Evolutionary conservation across 208 protist genomes (phyloP).

Genomic region (Novymonas esmeraldas): DNA sequence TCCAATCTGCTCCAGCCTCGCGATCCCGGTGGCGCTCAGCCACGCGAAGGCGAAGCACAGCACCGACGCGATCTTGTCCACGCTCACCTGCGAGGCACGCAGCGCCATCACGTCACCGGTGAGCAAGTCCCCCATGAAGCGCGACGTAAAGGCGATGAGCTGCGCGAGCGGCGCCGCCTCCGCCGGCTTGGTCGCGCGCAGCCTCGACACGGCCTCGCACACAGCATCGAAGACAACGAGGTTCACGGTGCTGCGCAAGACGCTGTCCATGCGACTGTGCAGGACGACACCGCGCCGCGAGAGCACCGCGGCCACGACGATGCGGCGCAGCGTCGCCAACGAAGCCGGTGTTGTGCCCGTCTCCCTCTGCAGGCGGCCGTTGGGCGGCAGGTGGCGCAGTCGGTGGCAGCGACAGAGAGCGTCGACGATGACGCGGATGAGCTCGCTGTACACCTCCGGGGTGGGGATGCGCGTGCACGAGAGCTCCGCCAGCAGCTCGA

Average conservation of each 20-base stretch:
- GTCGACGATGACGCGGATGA: slow-evolving; percentile 66
- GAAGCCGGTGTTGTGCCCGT: slow-evolving; percentile 13
- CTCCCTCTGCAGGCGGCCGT: slow-evolving; percentile 64
- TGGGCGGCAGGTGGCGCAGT: slow-evolving; percentile 81
- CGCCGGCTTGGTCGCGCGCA: slow-evolving; percentile 52
- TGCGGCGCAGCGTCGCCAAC: slow-evolving; percentile 42
- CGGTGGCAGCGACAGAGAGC: slow-evolving; percentile 67
- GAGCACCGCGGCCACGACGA: slow-evolving; percentile 65
- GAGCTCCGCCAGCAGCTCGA: slow-evolving; percentile 81
- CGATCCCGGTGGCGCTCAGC: slow-evolving; percentile 72
- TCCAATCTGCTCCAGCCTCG: slow-evolving; percentile 76
- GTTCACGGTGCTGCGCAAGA: slow-evolving; percentile 82
- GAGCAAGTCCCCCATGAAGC: slow-evolving; percentile 63
- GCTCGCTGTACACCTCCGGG: slow-evolving; percentile 62
- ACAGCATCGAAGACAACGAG: slow-evolving; percentile 88
- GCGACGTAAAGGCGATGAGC: slow-evolving; percentile 75
- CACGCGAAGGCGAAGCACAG: slow-evolving; percentile 80
- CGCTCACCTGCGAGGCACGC: slow-evolving; percentile 75
- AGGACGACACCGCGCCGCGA: slow-evolving; percentile 72
- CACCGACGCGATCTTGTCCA: slow-evolving; percentile 65
- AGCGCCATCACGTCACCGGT: slow-evolving; percentile 71
- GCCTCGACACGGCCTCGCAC: slow-evolving; percentile 73
- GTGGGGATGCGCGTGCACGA: slow-evolving; percentile 73
- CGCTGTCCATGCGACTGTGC: slow-evolving; percentile 80
- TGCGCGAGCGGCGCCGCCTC: slow-evolving; percentile 63